These are phyloP conservation scores for Liquidambar formosana DNA, from an alignment of 164 flowering plant species.

Conservation along the genomic window DNA sequence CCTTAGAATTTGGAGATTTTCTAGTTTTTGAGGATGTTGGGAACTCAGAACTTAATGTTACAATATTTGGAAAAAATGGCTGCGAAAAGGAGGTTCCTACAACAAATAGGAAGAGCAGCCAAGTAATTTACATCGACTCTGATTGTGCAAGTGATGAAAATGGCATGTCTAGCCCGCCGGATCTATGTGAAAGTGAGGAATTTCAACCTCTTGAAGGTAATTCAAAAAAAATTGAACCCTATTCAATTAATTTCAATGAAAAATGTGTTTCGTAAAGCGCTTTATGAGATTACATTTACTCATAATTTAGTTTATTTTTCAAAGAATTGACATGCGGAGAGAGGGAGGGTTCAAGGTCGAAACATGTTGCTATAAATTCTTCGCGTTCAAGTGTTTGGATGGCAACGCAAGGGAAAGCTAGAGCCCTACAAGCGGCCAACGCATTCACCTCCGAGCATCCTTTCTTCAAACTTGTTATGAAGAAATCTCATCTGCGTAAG, in stretches of 20 bases:
- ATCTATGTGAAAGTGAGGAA: background rate
- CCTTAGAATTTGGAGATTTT: constrained; percentile 2
- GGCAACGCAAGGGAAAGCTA: background rate
- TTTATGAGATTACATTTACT: too few species aligned
- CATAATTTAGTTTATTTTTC: too few species aligned
- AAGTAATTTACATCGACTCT: background rate
- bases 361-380: too few species aligned
- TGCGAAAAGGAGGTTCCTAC: background rate
- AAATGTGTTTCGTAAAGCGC: too few species aligned
- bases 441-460: background rate
- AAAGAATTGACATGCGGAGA: too few species aligned
- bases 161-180: background rate
- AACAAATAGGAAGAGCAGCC: background rate
- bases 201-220: too few species aligned
- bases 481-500: too few species aligned
- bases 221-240: too few species aligned
- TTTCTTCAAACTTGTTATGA: background rate
- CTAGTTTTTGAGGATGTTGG: background rate
- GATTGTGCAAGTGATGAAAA: background rate
- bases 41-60: background rate
- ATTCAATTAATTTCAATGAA: too few species aligned
- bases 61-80: background rate
- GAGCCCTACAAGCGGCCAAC: background rate
- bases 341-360: too few species aligned
- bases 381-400: too few species aligned